phyloP scores from a whole-genome alignment of 2,329 filamentous ascomycete genomes.

The Ramularia endophylla region DNA sequence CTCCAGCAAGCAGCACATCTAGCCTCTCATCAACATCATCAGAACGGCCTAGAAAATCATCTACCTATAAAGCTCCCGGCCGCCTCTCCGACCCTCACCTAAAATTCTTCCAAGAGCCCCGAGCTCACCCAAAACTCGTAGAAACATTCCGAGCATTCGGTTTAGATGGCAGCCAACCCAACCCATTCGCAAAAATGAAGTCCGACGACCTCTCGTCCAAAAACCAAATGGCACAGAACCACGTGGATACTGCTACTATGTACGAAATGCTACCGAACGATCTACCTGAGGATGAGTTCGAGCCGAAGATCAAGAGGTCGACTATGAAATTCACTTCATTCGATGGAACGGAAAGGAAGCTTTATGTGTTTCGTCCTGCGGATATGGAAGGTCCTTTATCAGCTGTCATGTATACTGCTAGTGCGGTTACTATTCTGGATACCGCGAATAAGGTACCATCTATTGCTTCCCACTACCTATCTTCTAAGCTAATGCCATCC shows the following conservation, averaged over 20 bases:
- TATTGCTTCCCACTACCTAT: neutral
- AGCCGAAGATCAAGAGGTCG: slow-evolving; percentile 12
- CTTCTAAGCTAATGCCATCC: slow-evolving; percentile 8
- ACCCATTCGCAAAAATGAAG: slow-evolving; percentile 13
- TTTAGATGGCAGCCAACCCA: slow-evolving; percentile 16
- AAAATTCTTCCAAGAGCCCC: slow-evolving; percentile 21
- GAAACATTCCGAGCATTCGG: slow-evolving; percentile 18
- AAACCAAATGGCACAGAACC: slow-evolving; percentile 15
- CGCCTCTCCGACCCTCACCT: slow-evolving; percentile 21
- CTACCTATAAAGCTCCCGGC: slow-evolving; percentile 18
- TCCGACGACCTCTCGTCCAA: slow-evolving; percentile 14
- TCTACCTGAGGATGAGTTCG: slow-evolving; percentile 14
- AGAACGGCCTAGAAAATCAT: no score
- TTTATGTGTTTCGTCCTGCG: slow-evolving; percentile 16
- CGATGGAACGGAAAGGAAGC: slow-evolving; percentile 21
- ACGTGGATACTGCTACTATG: slow-evolving; percentile 46
- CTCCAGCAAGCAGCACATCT: no score
- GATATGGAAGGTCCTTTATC: slow-evolving; percentile 15
- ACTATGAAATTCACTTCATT: slow-evolving; percentile 16
- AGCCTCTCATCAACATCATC: no score
- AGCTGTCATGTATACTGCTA: slow-evolving; percentile 25
- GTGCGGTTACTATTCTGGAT: slow-evolving; percentile 23
- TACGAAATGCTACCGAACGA: slow-evolving; percentile 76
- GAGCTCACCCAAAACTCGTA: slow-evolving; percentile 22
- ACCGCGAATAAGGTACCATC: slow-evolving; percentile 13